A percentile compares a stretch with the other conserved stretches of the same genome.
These are phyloP conservation scores for Scytalidium sp. DNA, from an alignment of 2,329 filamentous ascomycete species.

Conservation along the genomic window DNA sequence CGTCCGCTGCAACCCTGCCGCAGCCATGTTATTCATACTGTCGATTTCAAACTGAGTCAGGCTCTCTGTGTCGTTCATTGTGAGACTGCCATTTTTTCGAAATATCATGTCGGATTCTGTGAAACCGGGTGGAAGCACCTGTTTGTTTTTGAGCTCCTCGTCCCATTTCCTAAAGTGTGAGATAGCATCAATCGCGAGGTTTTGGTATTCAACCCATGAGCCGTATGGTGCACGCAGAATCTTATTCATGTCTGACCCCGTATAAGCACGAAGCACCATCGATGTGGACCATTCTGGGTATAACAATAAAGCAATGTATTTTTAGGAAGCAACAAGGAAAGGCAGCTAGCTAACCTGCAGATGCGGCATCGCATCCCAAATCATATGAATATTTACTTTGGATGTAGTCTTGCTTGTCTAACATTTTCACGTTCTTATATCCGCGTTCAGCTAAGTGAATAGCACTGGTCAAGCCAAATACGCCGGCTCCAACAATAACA, in stretches of 20 bases:
- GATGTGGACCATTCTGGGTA: too few relatives aligned
- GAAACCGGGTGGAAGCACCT: constrained; percentile 3
- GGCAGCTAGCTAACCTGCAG: constrained; percentile 30
- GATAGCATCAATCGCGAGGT: constrained; percentile 5
- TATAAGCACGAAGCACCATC: too few relatives aligned
- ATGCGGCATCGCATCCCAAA: constrained; percentile 40
- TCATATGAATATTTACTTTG: constrained; percentile 37
- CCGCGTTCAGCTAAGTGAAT: constrained; percentile 38
- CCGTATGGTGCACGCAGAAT: constrained; percentile 42
- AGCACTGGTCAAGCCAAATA: constrained; percentile 38
- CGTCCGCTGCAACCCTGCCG: neutral
- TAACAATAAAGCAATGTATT: too few relatives aligned
- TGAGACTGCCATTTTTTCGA: constrained; percentile 4
- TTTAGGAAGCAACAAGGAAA: neutral
- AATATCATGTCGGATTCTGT: constrained; percentile 1
- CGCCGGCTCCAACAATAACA: constrained; percentile 35
- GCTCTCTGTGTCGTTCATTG: neutral
- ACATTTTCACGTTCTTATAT: constrained; percentile 43
- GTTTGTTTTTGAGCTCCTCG: neutral
- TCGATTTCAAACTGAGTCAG: neutral
- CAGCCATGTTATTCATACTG: neutral
- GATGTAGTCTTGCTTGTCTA: constrained; percentile 44
- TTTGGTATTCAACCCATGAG: constrained; percentile 21
- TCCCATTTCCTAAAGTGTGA: constrained; percentile 9
- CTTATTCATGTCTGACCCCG: constrained; percentile 37